phyloP scores from a whole-genome alignment of 2,329 filamentous ascomycete species.

The Colletotrichum musae region DNA sequence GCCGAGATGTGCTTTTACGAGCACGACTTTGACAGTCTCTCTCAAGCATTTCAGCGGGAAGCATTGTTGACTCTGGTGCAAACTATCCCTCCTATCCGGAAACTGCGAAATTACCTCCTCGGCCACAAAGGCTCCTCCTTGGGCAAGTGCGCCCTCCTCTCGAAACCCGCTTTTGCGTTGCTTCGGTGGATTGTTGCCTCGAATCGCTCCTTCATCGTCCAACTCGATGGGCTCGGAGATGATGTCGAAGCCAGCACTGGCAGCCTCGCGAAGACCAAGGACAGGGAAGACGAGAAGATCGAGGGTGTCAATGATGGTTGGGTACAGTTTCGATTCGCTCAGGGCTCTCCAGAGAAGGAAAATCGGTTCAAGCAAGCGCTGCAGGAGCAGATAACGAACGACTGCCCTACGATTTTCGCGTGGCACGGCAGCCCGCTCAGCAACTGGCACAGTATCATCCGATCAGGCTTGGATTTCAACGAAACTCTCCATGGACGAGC shows the following conservation, averaged over 20 bases:
- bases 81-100: constrained; percentile 71
- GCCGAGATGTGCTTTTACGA: constrained; percentile 60
- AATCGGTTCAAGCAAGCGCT: constrained; percentile 78
- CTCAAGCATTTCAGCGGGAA: constrained; percentile 59
- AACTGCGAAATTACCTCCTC: constrained; percentile 68
- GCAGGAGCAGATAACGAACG: constrained; percentile 54
- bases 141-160: constrained; percentile 67
- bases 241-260: constrained; percentile 28
- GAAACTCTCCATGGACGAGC: constrained; percentile 75
- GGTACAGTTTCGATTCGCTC: constrained; percentile 89
- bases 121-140: constrained; percentile 56
- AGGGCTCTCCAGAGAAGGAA: constrained; percentile 91
- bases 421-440: constrained; percentile 85
- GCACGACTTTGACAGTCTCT: constrained; percentile 70
- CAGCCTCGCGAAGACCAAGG: not conserved
- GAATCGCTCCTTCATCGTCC: constrained; percentile 88
- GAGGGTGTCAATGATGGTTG: constrained; percentile 72
- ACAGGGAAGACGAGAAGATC: constrained; percentile 64
- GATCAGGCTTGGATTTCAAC: constrained; percentile 83
- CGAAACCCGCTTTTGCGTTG: constrained; percentile 75
- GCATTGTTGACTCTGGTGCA: constrained; percentile 68
- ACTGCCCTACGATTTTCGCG: constrained; percentile 81
- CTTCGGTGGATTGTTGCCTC: constrained; percentile 92
- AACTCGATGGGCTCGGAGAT: constrained; percentile 67
- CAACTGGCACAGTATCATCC: constrained; percentile 94